Conservation (phyloP, 139 green algal species). For the Asterochloris sp. region DNA sequence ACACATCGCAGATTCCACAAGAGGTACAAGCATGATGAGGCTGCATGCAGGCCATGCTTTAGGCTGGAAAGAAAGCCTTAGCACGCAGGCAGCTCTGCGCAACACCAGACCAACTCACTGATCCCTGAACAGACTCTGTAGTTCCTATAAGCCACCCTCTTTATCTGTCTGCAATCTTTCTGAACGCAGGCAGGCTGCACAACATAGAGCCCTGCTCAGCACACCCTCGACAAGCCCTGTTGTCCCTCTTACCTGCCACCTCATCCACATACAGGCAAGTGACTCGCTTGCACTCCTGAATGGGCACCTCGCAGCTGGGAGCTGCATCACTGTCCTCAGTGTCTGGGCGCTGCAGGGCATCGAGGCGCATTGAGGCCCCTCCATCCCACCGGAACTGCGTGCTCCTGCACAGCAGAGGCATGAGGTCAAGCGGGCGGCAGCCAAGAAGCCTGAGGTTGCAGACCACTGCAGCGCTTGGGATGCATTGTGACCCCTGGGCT, state of each 20-base stretch:
- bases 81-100: background rate
- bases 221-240: background rate
- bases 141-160: background rate
- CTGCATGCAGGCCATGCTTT: too few relatives aligned
- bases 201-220: background rate
- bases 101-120: background rate
- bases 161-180: background rate
- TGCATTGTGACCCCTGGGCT: background rate
- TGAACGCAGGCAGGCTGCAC: background rate
- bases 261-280: slow-evolving; percentile 37
- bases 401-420: background rate
- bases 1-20: too few relatives aligned
- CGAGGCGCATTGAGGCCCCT: slow-evolving; percentile 25
- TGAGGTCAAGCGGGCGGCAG: background rate
- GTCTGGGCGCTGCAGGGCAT: slow-evolving; percentile 39
- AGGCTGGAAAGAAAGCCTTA: background rate
- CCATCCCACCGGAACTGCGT: slow-evolving; percentile 16
- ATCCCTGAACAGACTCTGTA: background rate
- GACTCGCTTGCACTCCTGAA: slow-evolving; percentile 10
- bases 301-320: slow-evolving; percentile 34
- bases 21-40: too few relatives aligned
- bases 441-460: background rate
- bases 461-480: background rate
- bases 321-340: slow-evolving; percentile 47
- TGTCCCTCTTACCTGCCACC: background rate